A percentile compares a stretch with the other conserved stretches of the same genome.
Evolutionary conservation across 2,329 filamentous ascomycete species (phyloP).

Genomic region (Diaporthe ampelina): DNA sequence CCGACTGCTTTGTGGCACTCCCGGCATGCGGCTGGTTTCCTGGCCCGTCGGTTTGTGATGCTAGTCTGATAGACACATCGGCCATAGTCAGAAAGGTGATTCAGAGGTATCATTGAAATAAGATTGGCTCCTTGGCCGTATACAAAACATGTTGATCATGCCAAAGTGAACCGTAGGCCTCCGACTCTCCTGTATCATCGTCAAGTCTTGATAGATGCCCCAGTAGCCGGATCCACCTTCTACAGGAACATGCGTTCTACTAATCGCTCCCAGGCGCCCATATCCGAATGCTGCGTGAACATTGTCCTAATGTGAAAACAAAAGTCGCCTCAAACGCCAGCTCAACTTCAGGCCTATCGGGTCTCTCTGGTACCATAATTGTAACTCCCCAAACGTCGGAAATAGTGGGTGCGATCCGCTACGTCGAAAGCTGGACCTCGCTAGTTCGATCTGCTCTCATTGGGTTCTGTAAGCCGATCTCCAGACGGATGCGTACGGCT

Average conservation of each 20-base stretch:
- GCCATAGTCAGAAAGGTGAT: background rate
- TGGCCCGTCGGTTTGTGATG: background rate
- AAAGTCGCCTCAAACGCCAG: constrained; percentile 23
- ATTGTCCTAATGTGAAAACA: background rate
- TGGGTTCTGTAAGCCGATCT: constrained; percentile 62
- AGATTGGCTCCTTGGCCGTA: constrained; percentile 27
- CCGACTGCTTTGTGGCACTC: no score
- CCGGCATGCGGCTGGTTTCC: background rate
- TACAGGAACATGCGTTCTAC: background rate
- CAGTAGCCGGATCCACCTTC: background rate
- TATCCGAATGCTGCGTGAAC: constrained; percentile 8
- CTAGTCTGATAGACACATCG: background rate
- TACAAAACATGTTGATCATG: constrained; percentile 25
- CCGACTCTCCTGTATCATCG: background rate
- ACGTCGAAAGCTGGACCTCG: background rate
- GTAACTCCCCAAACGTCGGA: background rate
- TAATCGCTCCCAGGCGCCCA: constrained; percentile 18
- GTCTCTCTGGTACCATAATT: background rate
- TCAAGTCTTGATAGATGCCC: background rate
- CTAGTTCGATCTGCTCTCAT: constrained; percentile 48
- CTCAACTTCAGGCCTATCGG: background rate
- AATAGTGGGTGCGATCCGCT: background rate
- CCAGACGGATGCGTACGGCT: constrained; percentile 63
- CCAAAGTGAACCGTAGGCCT: background rate
- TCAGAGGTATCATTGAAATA: constrained; percentile 17